Conservation (phyloP, 345 rosid genomes). For the Aquilaria sinensis region DNA sequence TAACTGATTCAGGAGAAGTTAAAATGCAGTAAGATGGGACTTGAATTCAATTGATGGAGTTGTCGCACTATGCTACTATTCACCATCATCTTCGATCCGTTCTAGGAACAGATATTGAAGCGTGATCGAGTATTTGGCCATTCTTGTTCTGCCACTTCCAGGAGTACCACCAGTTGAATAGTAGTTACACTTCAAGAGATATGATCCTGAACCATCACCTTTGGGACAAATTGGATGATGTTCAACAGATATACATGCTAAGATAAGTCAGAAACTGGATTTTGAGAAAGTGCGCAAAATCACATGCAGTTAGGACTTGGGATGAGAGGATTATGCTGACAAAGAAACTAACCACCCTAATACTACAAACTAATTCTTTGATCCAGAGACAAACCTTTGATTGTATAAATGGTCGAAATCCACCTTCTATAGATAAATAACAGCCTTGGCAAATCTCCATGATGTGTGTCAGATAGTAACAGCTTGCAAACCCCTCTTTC, state of each 20-base stretch:
- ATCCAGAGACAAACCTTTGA: conserved; percentile 40
- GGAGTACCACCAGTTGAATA: conserved; percentile 15
- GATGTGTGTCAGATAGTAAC: conserved; percentile 62
- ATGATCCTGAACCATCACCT: conserved; percentile 71
- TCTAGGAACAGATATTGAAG: conserved; percentile 40
- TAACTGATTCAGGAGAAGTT: too few relatives aligned
- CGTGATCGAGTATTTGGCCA: conserved; percentile 53
- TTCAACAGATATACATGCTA: background rate
- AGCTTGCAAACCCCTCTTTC: conserved; percentile 41
- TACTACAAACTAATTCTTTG: background rate
- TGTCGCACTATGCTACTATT: conserved; percentile 2
- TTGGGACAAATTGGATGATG: conserved; percentile 3
- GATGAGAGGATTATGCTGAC: background rate
- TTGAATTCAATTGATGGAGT: too few relatives aligned
- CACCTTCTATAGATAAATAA: conserved; percentile 78
- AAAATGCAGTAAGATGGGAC: too few relatives aligned
- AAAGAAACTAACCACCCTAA: background rate
- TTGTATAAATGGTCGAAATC: conserved; percentile 46
- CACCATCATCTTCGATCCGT: conserved; percentile 35
- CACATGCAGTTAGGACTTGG: background rate
- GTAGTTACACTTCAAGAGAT: conserved; percentile 36
- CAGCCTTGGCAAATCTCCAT: conserved; percentile 60
- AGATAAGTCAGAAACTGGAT: background rate
- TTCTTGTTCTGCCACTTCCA: conserved; percentile 15
- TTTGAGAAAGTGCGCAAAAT: background rate